phyloP scores from a whole-genome alignment of 2,329 filamentous ascomycete species.

The Colletotrichum tanaceti region DNA sequence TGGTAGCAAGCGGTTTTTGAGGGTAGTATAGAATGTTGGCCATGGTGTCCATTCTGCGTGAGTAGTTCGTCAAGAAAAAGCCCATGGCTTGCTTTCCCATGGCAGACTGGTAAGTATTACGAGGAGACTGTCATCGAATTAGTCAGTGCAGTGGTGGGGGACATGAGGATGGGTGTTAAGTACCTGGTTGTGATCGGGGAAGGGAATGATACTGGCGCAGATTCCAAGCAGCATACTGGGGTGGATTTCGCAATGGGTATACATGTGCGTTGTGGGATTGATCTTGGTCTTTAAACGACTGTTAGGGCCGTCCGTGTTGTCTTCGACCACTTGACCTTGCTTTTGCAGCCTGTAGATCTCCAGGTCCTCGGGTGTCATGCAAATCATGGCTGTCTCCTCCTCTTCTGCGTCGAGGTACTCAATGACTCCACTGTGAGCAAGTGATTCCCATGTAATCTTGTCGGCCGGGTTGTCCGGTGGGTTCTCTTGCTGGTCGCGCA shows the following conservation, averaged over 20 bases:
- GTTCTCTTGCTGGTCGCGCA: slow-evolving; percentile 79
- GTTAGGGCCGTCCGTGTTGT: slow-evolving; percentile 76
- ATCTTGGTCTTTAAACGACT: slow-evolving; percentile 88
- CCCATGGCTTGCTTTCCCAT: slow-evolving; percentile 99
- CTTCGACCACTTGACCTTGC: slow-evolving; percentile 70
- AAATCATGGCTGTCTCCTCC: slow-evolving; percentile 98
- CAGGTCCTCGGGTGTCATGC: slow-evolving; percentile 97
- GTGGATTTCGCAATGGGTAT: slow-evolving; percentile 99
- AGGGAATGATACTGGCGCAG: slow-evolving; percentile 98
- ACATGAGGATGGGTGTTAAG: slow-evolving; percentile 47
- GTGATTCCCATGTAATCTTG: slow-evolving; percentile 88
- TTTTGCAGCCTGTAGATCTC: slow-evolving; percentile 80
- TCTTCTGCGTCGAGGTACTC: slow-evolving; percentile 98
- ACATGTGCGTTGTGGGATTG: slow-evolving; percentile 88
- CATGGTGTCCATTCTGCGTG: slow-evolving; percentile 99
- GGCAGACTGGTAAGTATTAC: slow-evolving; percentile 99
- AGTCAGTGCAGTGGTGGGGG: slow-evolving; percentile 44
- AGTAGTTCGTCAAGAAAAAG: slow-evolving; percentile 97
- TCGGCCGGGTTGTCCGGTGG: slow-evolving; percentile 68
- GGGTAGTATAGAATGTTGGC: slow-evolving; percentile 99
- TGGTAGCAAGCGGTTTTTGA: slow-evolving; percentile 96
- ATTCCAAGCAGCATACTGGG: slow-evolving; percentile 99
- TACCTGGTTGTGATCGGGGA: slow-evolving; percentile 97
- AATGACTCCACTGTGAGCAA: slow-evolving; percentile 86
- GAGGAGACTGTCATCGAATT: slow-evolving; percentile 75